These are phyloP conservation scores for Cyberlindnera mississippiensis DNA, from an alignment of 805 yeast species.

Conservation along the genomic window DNA sequence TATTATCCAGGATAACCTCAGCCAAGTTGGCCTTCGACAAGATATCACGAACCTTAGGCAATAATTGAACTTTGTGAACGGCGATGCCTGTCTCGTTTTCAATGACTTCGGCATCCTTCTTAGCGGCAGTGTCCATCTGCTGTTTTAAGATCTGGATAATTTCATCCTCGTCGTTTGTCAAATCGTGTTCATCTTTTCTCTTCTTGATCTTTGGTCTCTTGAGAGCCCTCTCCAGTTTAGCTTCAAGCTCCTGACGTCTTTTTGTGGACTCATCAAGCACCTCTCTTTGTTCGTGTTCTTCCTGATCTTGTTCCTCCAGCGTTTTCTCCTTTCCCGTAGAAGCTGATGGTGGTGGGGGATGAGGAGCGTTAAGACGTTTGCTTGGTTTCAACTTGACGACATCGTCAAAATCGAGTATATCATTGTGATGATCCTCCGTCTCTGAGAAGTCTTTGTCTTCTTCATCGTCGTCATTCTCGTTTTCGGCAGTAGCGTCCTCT, in stretches of 20 bases:
- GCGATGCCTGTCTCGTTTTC: conserved; percentile 47
- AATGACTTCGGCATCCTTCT: conserved; percentile 56
- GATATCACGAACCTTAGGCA: conserved; percentile 73
- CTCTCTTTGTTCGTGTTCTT: conserved; percentile 25
- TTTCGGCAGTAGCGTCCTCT: conserved; percentile 1
- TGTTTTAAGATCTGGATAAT: conserved; percentile 75
- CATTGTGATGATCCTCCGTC: conserved; percentile 8
- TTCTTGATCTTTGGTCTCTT: conserved; percentile 60
- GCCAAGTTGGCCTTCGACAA: conserved; percentile 81
- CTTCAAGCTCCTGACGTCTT: conserved; percentile 76
- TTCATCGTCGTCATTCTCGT: conserved; percentile 5
- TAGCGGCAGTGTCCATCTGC: conserved; percentile 86
- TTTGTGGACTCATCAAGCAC: conserved; percentile 32
- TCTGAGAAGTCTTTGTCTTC: conserved; percentile 6
- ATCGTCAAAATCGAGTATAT: conserved; percentile 29
- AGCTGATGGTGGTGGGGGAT: conserved; percentile 1
- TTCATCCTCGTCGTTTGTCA: conserved; percentile 94
- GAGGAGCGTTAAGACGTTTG: conserved; percentile 18
- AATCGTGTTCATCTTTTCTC: conserved; percentile 82
- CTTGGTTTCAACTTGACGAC: conserved; percentile 18
- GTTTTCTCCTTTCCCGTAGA: not conserved
- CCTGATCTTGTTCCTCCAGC: conserved; percentile 8
- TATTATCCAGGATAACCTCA: conserved; percentile 90
- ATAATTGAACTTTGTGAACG: conserved; percentile 63
- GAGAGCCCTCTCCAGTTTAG: conserved; percentile 70